These are phyloP conservation scores for Fusarium domesticum DNA, from an alignment of 2,329 filamentous ascomycete genomes.

Conservation along the genomic window DNA sequence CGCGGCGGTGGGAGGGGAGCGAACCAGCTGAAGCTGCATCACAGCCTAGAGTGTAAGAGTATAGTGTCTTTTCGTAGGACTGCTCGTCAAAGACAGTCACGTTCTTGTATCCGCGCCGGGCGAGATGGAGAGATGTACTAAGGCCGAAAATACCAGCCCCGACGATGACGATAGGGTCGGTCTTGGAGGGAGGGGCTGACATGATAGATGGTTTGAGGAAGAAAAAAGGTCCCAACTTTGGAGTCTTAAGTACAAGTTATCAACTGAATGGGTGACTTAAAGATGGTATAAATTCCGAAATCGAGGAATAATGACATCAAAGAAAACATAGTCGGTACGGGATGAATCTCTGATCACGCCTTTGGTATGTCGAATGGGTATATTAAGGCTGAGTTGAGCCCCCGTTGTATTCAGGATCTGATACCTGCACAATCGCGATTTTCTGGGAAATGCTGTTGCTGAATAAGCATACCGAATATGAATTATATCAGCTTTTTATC, in stretches of 20 bases:
- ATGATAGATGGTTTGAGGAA: not conserved
- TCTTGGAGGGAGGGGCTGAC: constrained; percentile 2
- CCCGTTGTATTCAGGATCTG: too few species aligned
- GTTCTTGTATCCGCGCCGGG: constrained; percentile 42
- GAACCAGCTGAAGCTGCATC: constrained; percentile 43
- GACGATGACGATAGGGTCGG: constrained; percentile 20
- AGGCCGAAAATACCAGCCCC: constrained; percentile 35
- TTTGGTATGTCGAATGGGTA: not conserved
- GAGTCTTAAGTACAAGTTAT: too few species aligned
- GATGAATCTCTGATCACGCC: too few species aligned
- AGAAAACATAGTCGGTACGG: too few species aligned
- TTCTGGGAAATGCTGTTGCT: too few species aligned
- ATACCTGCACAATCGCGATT: too few species aligned
- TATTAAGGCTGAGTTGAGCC: not conserved
- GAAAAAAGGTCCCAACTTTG: too few species aligned
- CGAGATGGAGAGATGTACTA: constrained; percentile 34
- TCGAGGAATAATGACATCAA: too few species aligned
- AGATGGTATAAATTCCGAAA: too few species aligned
- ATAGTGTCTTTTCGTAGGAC: constrained; percentile 38
- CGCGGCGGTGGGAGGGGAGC: not conserved
- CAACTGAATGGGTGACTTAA: too few species aligned
- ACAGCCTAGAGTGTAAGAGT: constrained; percentile 41
- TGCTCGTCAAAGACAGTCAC: constrained; percentile 50
- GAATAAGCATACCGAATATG: too few species aligned
- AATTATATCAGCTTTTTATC: too few species aligned